phyloP scores from a whole-genome alignment of 495 filamentous ascomycete genomes.

The Daldinia vernicosa region DNA sequence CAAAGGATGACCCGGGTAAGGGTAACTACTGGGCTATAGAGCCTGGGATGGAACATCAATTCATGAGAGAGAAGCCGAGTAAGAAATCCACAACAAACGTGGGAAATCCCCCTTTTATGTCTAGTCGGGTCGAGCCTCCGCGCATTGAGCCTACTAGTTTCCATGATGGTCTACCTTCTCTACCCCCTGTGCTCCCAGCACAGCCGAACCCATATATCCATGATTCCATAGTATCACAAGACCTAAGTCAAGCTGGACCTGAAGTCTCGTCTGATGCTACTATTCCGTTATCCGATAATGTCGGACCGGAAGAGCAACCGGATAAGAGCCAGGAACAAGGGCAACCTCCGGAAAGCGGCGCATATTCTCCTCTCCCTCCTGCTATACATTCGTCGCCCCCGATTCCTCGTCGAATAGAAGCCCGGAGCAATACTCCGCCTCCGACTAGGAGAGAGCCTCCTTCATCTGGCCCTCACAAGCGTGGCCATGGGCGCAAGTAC shows the following conservation, averaged over 20 bases:
- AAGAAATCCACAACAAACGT: constrained; percentile 56
- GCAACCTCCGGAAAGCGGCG: constrained; percentile 64
- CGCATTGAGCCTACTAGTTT: constrained; percentile 36
- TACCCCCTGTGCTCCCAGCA: constrained; percentile 48
- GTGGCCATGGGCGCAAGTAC: constrained; percentile 75
- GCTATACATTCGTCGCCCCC: constrained; percentile 88
- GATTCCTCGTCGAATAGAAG: constrained; percentile 67
- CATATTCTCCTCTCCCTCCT: constrained; percentile 65
- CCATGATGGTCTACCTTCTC: constrained; percentile 47
- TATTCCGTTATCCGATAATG: constrained; percentile 83
- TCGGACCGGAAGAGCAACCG: constrained; percentile 66
- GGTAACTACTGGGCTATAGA: constrained; percentile 98
- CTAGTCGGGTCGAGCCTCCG: constrained; percentile 54
- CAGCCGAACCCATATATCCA: constrained; percentile 25
- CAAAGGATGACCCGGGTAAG: constrained; percentile 97
- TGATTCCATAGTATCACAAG: constrained; percentile 34
- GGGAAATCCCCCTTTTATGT: constrained; percentile 60
- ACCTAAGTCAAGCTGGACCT: constrained; percentile 42
- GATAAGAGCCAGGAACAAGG: constrained; percentile 59
- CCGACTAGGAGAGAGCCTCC: constrained; percentile 66
- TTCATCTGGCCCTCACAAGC: constrained; percentile 64
- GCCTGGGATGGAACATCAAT: constrained; percentile 85
- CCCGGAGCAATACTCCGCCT: constrained; percentile 79
- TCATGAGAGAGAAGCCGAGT: constrained; percentile 82
- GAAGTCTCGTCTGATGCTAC: constrained; percentile 96